These are phyloP conservation scores for Mycena maculata DNA, from an alignment of 768 basidiomycete species.

Conservation along the genomic window DNA sequence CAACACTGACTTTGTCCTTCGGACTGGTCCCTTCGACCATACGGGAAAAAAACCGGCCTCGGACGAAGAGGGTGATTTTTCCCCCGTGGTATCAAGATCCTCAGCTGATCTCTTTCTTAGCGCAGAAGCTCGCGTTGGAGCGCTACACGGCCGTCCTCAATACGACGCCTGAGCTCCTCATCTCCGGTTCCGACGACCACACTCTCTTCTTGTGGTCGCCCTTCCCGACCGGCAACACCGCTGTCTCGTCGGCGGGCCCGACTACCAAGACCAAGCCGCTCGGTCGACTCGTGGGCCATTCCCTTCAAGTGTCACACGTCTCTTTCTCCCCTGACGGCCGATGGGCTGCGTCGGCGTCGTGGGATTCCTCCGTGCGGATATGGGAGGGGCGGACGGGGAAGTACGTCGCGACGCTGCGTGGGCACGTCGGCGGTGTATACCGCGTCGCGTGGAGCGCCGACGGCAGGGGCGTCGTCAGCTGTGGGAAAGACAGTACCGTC, in stretches of 20 bases:
- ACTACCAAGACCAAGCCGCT: conserved; percentile 73
- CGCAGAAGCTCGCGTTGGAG: conserved; percentile 77
- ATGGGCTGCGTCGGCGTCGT: conserved; percentile 91
- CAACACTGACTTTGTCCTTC: conserved; percentile 94
- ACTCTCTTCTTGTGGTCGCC: conserved; percentile 96
- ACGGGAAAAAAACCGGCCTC: conserved; percentile 80
- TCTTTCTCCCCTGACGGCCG: conserved; percentile 95
- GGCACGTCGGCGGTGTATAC: conserved; percentile 95
- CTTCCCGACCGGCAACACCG: conserved; percentile 61
- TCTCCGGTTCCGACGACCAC: conserved; percentile 98
- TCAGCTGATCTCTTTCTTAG: conserved; percentile 49
- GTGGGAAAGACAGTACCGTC: conserved; percentile 95
- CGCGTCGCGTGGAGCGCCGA: conserved; percentile 96
- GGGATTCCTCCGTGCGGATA: conserved; percentile 90
- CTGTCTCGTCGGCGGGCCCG: conserved; percentile 42
- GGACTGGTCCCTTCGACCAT: conserved; percentile 96
- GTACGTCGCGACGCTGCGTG: conserved; percentile 90
- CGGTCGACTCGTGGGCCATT: conserved; percentile 91
- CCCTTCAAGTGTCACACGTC: conserved; percentile 93
- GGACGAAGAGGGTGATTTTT: conserved; percentile 79
- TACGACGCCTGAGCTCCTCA: conserved; percentile 81
- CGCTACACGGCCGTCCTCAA: conserved; percentile 81
- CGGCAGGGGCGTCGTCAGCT: conserved; percentile 90
- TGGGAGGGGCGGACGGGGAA: conserved; percentile 91
- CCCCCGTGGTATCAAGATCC: neutral